A percentile compares a stretch with the other conserved stretches of the same genome.
Evolutionary conservation across 1,139 yeast genomes (phyloP).

Genomic region (Candida tunisiensis): DNA sequence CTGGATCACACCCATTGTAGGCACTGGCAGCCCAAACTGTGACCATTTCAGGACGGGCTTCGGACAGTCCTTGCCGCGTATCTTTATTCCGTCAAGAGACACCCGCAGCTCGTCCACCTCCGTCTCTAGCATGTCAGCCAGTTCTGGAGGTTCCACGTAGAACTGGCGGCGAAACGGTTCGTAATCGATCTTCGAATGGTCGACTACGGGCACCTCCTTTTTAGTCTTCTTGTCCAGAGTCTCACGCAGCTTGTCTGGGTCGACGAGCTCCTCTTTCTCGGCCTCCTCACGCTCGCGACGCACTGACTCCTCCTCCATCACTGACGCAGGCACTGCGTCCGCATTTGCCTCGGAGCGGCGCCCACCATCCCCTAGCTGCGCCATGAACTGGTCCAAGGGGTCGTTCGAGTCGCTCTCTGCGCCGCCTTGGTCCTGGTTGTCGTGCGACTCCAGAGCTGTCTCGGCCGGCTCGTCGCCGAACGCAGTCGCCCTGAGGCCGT

Average conservation of each 20-base stretch:
- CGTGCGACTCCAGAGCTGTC: too few relatives aligned
- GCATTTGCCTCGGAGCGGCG: too few relatives aligned
- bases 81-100: constrained; percentile 44
- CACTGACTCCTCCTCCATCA: neutral
- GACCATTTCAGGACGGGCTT: constrained; percentile 66
- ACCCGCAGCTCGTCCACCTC: constrained; percentile 40
- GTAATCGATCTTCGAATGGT: constrained; percentile 31
- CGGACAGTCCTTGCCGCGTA: constrained; percentile 42
- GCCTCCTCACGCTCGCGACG: neutral
- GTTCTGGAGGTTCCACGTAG: constrained; percentile 47
- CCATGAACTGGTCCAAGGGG: too few relatives aligned
- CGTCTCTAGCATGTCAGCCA: constrained; percentile 27
- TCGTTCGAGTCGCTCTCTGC: too few relatives aligned
- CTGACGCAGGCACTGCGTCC: too few relatives aligned
- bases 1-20: constrained; percentile 34
- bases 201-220: constrained; percentile 26
- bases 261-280: neutral
- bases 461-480: too few relatives aligned
- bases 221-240: constrained; percentile 18
- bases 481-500: too few relatives aligned
- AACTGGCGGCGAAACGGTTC: constrained; percentile 45
- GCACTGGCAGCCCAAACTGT: constrained; percentile 60
- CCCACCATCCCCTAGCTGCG: too few relatives aligned
- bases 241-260: neutral
- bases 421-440: too few relatives aligned